A percentile compares a stretch with the other conserved stretches of the same genome.
Evolutionary conservation across 2,329 filamentous ascomycete species (phyloP).

Genomic region (Arthrobotrys megalospora): DNA sequence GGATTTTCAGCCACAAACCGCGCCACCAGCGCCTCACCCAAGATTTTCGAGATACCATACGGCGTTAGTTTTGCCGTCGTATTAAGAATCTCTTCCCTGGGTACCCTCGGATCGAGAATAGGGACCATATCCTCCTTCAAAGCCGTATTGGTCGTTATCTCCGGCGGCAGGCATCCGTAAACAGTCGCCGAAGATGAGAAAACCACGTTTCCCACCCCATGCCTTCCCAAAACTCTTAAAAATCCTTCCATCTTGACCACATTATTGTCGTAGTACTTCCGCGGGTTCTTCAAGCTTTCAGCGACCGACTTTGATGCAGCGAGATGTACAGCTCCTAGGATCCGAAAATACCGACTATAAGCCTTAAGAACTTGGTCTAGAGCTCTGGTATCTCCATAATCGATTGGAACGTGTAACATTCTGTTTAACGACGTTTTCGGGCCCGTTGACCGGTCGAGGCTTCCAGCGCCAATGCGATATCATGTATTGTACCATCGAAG

Average conservation of each 20-base stretch:
- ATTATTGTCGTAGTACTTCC: conserved; percentile 79
- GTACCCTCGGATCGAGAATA: background rate
- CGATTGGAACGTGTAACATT: conserved; percentile 11
- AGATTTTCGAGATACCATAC: conserved; percentile 78
- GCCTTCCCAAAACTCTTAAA: conserved; percentile 72
- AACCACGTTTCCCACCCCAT: conserved; percentile 76
- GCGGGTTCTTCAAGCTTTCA: conserved; percentile 74
- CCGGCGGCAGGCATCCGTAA: conserved; percentile 70
- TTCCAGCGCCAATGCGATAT: conserved; percentile 65
- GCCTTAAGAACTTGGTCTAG: background rate
- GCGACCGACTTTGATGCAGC: conserved; percentile 78
- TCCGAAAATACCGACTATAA: conserved; percentile 65
- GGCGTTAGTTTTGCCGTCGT: conserved; percentile 72
- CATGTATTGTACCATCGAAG: conserved; percentile 66
- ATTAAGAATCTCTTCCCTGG: background rate
- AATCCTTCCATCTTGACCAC: conserved; percentile 76
- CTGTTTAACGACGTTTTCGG: background rate
- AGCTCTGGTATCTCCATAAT: conserved; percentile 18
- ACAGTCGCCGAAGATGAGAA: conserved; percentile 79
- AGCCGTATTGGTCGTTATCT: background rate
- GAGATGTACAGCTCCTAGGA: conserved; percentile 77
- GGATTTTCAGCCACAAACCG: conserved; percentile 75
- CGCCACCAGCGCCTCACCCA: conserved; percentile 77
- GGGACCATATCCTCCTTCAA: conserved; percentile 29
- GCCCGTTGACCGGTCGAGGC: background rate